These are phyloP conservation scores for Gossypium herbaceum DNA, from an alignment of 345 rosid genomes.

Conservation along the genomic window DNA sequence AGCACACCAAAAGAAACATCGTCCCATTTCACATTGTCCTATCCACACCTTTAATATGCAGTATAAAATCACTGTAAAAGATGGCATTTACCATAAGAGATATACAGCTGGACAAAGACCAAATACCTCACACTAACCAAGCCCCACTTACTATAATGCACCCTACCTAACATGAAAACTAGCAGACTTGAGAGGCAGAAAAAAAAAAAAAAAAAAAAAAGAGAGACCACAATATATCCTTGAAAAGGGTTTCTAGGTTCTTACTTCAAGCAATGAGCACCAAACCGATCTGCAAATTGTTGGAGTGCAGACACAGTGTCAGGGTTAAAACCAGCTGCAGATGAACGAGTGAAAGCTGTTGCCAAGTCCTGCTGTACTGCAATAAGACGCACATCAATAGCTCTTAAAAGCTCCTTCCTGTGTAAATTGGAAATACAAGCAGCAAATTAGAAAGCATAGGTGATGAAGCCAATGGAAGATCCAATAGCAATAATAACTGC, in stretches of 20 bases:
- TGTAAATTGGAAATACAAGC: constrained; percentile 1
- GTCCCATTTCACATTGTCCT: not conserved
- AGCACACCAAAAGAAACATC: not conserved
- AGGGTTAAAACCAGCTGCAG: constrained; percentile 79
- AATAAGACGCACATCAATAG: constrained; percentile 83
- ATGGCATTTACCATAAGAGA: not conserved
- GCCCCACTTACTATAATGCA: not conserved
- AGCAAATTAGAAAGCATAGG: constrained; percentile 5
- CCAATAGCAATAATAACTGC: constrained; percentile 2
- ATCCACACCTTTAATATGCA: not conserved
- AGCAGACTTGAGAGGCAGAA: not conserved
- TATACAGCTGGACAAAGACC: not conserved
- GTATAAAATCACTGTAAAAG: not conserved
- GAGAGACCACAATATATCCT: not conserved
- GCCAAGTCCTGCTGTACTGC: constrained; percentile 80
- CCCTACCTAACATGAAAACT: not conserved
- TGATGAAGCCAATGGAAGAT: constrained; percentile 3
- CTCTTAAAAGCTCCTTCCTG: constrained; percentile 96
- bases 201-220: not conserved
- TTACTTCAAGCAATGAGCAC: constrained; percentile 91
- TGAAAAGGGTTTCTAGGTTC: constrained; percentile 22
- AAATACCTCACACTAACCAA: not conserved
- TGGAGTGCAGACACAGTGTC: constrained; percentile 61
- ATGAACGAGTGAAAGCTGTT: constrained; percentile 73
- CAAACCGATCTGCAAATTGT: constrained; percentile 77